Evolutionary conservation across 352 stramenopile genomes (phyloP).

Genomic region (Pythium coloratum): DNA sequence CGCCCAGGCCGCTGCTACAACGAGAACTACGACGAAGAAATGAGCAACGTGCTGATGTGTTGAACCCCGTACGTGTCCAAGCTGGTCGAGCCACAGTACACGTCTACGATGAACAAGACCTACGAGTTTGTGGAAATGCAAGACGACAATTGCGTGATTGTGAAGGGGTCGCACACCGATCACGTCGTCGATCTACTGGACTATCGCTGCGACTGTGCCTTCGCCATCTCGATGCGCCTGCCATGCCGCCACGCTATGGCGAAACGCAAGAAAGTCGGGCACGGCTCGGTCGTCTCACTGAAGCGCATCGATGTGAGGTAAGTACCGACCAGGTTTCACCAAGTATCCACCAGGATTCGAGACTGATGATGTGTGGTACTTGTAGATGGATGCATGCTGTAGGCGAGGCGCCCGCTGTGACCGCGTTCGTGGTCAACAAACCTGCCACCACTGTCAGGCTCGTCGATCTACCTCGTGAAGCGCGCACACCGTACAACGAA

Average conservation of each 20-base stretch:
- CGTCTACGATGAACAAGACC: background rate
- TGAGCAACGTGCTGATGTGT: background rate
- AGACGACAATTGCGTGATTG: background rate
- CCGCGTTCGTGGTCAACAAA: no score
- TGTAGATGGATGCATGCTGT: no score
- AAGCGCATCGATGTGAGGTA: background rate
- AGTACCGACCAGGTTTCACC: background rate
- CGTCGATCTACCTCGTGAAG: no score
- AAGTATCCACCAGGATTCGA: background rate
- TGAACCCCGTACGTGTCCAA: background rate
- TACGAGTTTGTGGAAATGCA: background rate
- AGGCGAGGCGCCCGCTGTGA: no score
- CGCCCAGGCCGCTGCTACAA: background rate
- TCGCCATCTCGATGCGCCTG: background rate
- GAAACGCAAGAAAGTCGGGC: background rate
- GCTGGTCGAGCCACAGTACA: background rate
- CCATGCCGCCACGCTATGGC: background rate
- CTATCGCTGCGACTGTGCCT: background rate
- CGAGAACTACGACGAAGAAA: constrained; percentile 1
- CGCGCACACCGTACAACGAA: no score
- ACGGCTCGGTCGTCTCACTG: background rate
- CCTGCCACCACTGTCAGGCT: no score
- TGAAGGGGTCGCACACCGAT: background rate
- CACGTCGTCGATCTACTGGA: background rate
- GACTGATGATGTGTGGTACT: no score